Conservation (phyloP, 495 filamentous ascomycete species). For the Terfezia claveryi region DNA sequence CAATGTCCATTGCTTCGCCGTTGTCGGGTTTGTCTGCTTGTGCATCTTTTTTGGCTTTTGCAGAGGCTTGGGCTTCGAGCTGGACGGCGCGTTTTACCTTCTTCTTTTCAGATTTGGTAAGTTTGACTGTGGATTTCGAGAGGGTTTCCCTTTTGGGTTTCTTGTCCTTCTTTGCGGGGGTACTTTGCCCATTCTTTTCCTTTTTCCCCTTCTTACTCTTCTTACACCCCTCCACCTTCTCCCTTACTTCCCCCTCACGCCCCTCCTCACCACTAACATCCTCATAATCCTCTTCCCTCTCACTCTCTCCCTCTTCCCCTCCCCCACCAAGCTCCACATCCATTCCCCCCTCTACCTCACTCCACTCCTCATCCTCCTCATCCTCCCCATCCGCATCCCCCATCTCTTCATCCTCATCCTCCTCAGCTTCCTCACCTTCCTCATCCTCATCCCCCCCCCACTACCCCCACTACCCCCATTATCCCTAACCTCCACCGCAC, state of each 20-base stretch:
- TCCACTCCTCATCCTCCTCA: constrained; percentile 22
- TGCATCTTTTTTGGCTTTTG: neutral
- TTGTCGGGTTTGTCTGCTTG: neutral
- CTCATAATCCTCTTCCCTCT: constrained; percentile 9
- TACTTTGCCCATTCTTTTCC: constrained; percentile 21
- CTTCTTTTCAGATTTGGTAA: no score
- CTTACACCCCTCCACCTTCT: constrained; percentile 13
- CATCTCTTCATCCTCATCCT: constrained; percentile 26
- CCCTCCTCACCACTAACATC: constrained; percentile 12
- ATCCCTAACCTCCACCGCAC: constrained; percentile 26
- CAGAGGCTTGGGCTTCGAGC: neutral
- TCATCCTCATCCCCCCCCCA: constrained; percentile 13
- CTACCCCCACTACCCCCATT: constrained; percentile 26
- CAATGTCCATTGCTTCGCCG: neutral
- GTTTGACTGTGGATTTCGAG: no score
- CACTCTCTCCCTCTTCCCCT: neutral
- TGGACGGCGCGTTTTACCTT: neutral
- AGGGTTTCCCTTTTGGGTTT: neutral
- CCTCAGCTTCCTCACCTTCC: constrained; percentile 7
- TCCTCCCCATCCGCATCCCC: constrained; percentile 22
- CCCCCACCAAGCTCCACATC: neutral
- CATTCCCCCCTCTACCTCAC: constrained; percentile 1
- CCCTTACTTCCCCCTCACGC: constrained; percentile 17
- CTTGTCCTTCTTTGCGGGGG: constrained; percentile 14
- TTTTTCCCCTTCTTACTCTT: constrained; percentile 24